Percentiles rank a stretch among this genome's conserved stretches.
These are phyloP conservation scores for Salix purpurea DNA, from an alignment of 345 rosid genomes.

Conservation along the genomic window DNA sequence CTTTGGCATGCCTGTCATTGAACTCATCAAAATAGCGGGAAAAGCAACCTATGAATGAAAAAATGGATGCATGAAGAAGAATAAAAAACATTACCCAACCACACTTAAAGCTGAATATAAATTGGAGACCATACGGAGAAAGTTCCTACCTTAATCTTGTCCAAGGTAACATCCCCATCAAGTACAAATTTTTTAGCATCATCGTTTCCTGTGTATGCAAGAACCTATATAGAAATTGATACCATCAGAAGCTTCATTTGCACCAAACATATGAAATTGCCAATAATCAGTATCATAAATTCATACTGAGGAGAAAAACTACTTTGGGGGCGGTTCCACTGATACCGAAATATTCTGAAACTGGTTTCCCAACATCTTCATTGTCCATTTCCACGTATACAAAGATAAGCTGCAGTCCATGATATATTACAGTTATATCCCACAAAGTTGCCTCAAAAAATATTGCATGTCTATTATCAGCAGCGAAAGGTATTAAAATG, in stretches of 20 bases:
- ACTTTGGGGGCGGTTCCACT: slow-evolving; percentile 61
- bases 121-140: background rate
- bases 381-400: slow-evolving; percentile 84
- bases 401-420: slow-evolving; percentile 65
- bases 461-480: background rate
- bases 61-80: background rate
- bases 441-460: background rate
- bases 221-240: slow-evolving; percentile 42
- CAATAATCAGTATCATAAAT: background rate
- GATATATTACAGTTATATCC: background rate
- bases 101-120: background rate
- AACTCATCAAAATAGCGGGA: background rate
- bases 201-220: slow-evolving; percentile 87
- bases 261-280: background rate
- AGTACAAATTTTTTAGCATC: slow-evolving; percentile 63
- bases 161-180: slow-evolving; percentile 62
- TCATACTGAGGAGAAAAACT: slow-evolving; percentile 7
- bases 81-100: background rate
- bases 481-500: background rate
- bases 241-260: slow-evolving; percentile 4
- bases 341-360: slow-evolving; percentile 89
- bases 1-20: background rate
- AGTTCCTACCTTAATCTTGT: slow-evolving; percentile 60
- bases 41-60: background rate
- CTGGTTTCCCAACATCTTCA: slow-evolving; percentile 88